phyloP scores from a whole-genome alignment of 2,329 filamentous ascomycete species.

The Chlorencoelia australis region DNA sequence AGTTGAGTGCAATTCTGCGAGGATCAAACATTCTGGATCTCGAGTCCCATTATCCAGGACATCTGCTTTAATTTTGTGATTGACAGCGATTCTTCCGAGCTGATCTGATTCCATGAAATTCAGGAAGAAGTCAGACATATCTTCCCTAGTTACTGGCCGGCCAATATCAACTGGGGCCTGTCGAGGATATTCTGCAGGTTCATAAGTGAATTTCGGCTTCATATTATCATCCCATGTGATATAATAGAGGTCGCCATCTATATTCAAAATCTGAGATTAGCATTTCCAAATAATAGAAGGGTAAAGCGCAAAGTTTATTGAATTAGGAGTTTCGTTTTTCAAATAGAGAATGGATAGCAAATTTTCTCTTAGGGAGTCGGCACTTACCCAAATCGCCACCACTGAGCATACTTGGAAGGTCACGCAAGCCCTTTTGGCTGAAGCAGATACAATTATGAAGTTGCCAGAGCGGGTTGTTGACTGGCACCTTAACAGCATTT shows the following conservation, averaged over 20 bases:
- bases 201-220: conserved; percentile 33
- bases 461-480: conserved; percentile 46
- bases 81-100: conserved; percentile 53
- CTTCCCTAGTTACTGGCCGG: conserved; percentile 45
- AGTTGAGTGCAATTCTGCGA: conserved; percentile 57
- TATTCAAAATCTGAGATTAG: no score
- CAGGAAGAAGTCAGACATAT: conserved; percentile 78
- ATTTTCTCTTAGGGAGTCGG: no score
- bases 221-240: conserved; percentile 60
- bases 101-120: conserved; percentile 63
- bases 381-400: conserved; percentile 83
- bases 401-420: conserved; percentile 68
- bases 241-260: conserved; percentile 73
- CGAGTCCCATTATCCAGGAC: conserved; percentile 40
- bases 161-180: conserved; percentile 47
- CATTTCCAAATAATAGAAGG: no score
- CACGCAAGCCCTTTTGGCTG: conserved; percentile 57
- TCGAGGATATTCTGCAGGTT: conserved; percentile 61
- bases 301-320: no score
- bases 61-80: conserved; percentile 57
- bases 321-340: no score
- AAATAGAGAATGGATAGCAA: no score
- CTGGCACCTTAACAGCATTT: conserved; percentile 49
- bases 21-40: conserved; percentile 38
- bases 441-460: conserved; percentile 72